Evolutionary conservation across 352 stramenopile genomes (phyloP).

Genomic region (Hyphochytrium catenoides): DNA sequence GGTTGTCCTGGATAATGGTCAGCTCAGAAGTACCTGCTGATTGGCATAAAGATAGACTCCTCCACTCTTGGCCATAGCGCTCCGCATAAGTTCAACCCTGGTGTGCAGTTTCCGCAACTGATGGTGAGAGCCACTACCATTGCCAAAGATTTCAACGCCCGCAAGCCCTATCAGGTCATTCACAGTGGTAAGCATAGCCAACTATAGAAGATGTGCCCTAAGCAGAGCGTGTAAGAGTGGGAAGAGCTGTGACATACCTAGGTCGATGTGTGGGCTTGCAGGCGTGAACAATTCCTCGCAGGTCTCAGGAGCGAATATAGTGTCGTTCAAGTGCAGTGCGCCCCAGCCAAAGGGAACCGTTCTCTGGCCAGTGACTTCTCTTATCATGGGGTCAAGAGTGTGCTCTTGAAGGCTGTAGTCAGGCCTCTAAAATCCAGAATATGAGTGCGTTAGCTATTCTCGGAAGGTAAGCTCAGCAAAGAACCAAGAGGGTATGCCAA

Average conservation of each 20-base stretch:
- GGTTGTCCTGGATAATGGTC: no score
- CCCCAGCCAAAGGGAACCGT: conserved; percentile 56
- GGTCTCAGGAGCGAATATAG: conserved; percentile 63
- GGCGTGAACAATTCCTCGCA: conserved; percentile 97
- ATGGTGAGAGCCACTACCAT: conserved; percentile 90
- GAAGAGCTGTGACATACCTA: conserved; percentile 15
- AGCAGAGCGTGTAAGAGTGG: conserved; percentile 5
- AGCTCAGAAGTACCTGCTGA: no score
- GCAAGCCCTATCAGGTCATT: no score
- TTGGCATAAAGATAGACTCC: conserved; percentile 98
- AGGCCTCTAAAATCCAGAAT: no score
- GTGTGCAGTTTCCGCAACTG: conserved; percentile 81
- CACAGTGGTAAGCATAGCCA: no score
- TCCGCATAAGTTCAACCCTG: conserved; percentile 68
- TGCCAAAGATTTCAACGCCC: conserved; percentile 92
- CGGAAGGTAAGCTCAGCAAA: no score
- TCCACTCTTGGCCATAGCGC: conserved; percentile 77
- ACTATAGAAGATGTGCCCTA: no score
- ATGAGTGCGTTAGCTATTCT: no score
- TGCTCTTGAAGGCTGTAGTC: conserved; percentile 36
- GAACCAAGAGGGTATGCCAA: no score
- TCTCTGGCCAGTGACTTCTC: conserved; percentile 37
- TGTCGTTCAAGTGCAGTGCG: conserved; percentile 55
- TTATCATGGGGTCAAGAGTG: conserved; percentile 51
- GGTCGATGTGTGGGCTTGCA: conserved; percentile 77